phyloP scores from a whole-genome alignment of 2,329 filamentous ascomycete genomes.

The Metarhizium brunneum region DNA sequence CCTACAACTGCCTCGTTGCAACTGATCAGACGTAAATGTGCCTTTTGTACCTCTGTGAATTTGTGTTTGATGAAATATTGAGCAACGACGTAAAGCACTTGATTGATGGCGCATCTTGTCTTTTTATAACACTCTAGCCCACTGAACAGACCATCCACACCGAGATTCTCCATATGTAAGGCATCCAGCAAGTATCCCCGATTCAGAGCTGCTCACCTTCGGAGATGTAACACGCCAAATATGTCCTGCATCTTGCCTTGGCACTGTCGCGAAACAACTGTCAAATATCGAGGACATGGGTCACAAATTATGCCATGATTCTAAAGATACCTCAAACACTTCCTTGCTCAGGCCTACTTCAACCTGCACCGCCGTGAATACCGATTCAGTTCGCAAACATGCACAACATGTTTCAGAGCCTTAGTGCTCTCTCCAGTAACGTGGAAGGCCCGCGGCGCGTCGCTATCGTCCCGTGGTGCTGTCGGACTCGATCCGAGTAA shows the following conservation, averaged over 20 bases:
- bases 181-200: background rate
- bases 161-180: too few species aligned
- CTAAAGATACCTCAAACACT: conserved; percentile 4
- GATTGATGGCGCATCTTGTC: too few species aligned
- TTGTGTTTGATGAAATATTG: too few species aligned
- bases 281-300: background rate
- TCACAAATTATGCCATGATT: background rate
- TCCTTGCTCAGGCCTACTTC: background rate
- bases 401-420: background rate
- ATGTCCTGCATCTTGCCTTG: background rate
- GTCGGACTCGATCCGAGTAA: background rate
- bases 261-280: background rate
- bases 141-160: too few species aligned
- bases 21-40: too few species aligned
- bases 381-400: background rate
- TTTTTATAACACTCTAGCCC: too few species aligned
- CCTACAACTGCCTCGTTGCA: too few species aligned
- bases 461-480: background rate
- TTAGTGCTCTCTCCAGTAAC: background rate
- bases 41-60: too few species aligned
- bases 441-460: background rate
- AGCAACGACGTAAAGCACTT: too few species aligned
- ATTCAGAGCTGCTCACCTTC: background rate
- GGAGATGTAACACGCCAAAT: background rate
- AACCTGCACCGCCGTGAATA: background rate